A percentile compares a stretch with the other conserved stretches of the same genome.
phyloP scores from a whole-genome alignment of 1,139 yeast species.

The Candida sanyaensis region DNA sequence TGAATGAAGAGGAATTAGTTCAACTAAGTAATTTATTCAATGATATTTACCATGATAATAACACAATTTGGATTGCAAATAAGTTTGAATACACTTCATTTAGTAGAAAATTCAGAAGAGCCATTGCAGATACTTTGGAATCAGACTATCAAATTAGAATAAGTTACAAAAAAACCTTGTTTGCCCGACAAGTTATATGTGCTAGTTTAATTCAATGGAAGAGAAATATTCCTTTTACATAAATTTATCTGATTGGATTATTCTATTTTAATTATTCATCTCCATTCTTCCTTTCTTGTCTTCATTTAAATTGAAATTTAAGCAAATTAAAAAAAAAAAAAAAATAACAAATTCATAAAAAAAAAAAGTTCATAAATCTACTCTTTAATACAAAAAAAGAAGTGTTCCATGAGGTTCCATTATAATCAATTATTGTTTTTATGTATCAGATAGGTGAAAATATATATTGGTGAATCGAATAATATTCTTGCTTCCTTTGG shows the following conservation, averaged over 20 bases:
- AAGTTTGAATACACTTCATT: slow-evolving; percentile 11
- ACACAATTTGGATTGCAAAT: slow-evolving; percentile 9
- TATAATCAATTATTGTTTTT: no score
- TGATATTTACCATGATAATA: slow-evolving; percentile 6
- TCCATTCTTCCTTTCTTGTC: background rate
- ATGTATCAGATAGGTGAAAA: no score
- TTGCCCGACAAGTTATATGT: slow-evolving; percentile 9
- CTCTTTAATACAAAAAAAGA: no score
- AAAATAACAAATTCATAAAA: background rate
- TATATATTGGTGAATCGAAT: background rate
- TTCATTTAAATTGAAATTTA: background rate
- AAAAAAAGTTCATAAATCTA: no score
- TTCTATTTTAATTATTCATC: background rate
- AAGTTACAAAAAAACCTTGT: slow-evolving; percentile 5
- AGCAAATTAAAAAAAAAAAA: background rate
- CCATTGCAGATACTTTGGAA: slow-evolving; percentile 6
- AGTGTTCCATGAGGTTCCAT: no score
- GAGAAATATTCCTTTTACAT: slow-evolving; percentile 8
- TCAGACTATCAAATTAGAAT: slow-evolving; percentile 7
- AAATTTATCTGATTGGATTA: background rate
- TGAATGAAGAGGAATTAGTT: slow-evolving; percentile 7
- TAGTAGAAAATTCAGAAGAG: slow-evolving; percentile 6
- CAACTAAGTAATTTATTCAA: slow-evolving; percentile 7
- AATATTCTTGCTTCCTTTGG: no score
- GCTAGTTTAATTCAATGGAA: slow-evolving; percentile 12